A percentile compares a stretch with the other conserved stretches of the same genome.
These are phyloP conservation scores for Termitomyces sp. DNA, from an alignment of 768 basidiomycete genomes.

Conservation along the genomic window DNA sequence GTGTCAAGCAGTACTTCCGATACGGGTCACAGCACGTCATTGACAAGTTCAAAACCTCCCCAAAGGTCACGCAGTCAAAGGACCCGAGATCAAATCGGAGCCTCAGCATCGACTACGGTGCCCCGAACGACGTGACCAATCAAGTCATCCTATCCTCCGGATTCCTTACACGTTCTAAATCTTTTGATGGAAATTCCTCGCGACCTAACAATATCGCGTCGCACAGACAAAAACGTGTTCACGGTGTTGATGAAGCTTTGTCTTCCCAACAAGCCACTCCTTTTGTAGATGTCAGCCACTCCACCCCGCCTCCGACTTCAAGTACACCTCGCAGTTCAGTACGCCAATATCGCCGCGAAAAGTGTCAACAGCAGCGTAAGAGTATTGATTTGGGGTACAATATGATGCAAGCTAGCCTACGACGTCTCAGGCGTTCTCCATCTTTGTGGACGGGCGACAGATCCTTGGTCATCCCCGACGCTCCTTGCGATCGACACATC, in stretches of 20 bases:
- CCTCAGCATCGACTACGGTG: not conserved
- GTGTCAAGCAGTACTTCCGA: conserved; percentile 2
- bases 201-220: not conserved
- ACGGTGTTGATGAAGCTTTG: conserved; percentile 3
- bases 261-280: not conserved
- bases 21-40: not conserved
- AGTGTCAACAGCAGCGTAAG: conserved; percentile 4
- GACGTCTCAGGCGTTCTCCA: conserved; percentile 11
- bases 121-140: not conserved
- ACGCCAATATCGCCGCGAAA: not conserved
- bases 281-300: conserved; percentile 4
- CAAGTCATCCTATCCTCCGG: not conserved
- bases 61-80: not conserved
- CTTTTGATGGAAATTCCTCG: not conserved
- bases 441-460: conserved; percentile 9
- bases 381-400: conserved; percentile 7
- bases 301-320: not conserved
- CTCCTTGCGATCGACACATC: not conserved
- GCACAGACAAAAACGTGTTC: not conserved
- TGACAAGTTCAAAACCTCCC: not conserved
- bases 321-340: not conserved
- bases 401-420: conserved; percentile 10
- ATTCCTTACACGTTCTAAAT: conserved; percentile 5
- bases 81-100: not conserved
- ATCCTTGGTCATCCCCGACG: not conserved